Percentiles rank a stretch among this genome's conserved stretches.
These are phyloP conservation scores for Nissolia schottii DNA, from an alignment of 306 rosid genomes.

Conservation along the genomic window DNA sequence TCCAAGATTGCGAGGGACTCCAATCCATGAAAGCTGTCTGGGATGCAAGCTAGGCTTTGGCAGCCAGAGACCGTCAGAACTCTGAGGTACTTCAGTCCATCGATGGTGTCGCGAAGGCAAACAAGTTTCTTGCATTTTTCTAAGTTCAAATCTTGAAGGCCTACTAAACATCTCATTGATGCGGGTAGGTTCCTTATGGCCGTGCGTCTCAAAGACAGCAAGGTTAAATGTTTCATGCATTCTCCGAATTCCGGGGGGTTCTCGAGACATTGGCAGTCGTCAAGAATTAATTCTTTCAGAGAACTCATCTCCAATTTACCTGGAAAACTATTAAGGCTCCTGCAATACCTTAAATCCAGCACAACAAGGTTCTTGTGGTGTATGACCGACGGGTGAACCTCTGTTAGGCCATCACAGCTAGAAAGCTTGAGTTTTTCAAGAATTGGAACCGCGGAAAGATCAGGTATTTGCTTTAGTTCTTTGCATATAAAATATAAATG, in stretches of 20 bases:
- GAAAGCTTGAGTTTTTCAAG: slow-evolving; percentile 1
- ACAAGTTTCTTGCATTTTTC: neutral
- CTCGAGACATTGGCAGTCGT: neutral
- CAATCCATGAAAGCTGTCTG: too few species aligned
- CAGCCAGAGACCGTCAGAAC: neutral
- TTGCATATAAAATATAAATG: neutral
- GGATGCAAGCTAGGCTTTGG: too few species aligned
- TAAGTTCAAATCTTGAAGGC: neutral
- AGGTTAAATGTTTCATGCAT: neutral
- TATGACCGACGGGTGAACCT: slow-evolving; percentile 17
- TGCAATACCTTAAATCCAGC: neutral
- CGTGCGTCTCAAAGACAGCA: neutral
- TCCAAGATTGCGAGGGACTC: too few species aligned
- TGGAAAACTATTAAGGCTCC: slow-evolving; percentile 13
- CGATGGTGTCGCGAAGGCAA: slow-evolving; percentile 4
- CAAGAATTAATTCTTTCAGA: neutral
- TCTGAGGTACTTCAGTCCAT: slow-evolving; percentile 12
- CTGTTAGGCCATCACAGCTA: neutral
- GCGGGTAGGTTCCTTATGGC: neutral
- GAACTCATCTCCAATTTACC: slow-evolving; percentile 25
- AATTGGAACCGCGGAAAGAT: neutral
- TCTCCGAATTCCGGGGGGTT: slow-evolving; percentile 10
- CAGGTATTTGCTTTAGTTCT: neutral
- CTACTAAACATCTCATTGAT: neutral
- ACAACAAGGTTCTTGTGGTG: neutral